These are phyloP conservation scores for Teratosphaeria gauchensis DNA, from an alignment of 2,329 filamentous ascomycete genomes.

Conservation along the genomic window DNA sequence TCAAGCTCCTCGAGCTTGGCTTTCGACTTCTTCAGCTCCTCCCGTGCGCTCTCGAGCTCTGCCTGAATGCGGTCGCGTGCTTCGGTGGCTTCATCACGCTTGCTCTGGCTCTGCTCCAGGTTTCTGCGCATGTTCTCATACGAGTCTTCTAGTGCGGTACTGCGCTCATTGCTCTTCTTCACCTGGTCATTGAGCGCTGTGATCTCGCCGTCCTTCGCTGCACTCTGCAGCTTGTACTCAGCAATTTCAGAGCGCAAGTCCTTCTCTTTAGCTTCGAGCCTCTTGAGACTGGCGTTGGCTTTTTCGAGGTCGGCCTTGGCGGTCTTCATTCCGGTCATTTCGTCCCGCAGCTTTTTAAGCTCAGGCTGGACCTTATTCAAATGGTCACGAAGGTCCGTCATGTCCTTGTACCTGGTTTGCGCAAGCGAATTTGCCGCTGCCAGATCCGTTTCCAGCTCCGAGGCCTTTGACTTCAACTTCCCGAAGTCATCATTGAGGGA, in stretches of 20 bases:
- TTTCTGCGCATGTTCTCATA: constrained; percentile 66
- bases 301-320: constrained; percentile 64
- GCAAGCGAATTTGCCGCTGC: constrained; percentile 79
- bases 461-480: constrained; percentile 59
- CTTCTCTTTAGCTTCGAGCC: constrained; percentile 72
- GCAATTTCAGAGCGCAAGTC: constrained; percentile 68
- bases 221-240: constrained; percentile 57
- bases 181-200: constrained; percentile 70
- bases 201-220: constrained; percentile 69
- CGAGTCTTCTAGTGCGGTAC: constrained; percentile 68
- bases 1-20: constrained; percentile 64
- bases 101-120: constrained; percentile 64
- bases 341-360: constrained; percentile 65
- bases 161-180: constrained; percentile 60
- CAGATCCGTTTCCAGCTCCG: constrained; percentile 69
- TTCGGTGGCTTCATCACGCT: constrained; percentile 68
- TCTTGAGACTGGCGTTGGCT: constrained; percentile 55
- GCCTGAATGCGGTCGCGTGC: constrained; percentile 59
- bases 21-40: constrained; percentile 52
- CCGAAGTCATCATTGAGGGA: constrained; percentile 57
- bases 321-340: constrained; percentile 63
- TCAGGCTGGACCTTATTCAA: constrained; percentile 82
- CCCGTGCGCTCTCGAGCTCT: constrained; percentile 62
- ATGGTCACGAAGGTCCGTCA: constrained; percentile 68
- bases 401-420: constrained; percentile 76